Evolutionary conservation across 176 grass and related monocot genomes (phyloP).

Genomic region (Secale cereale): DNA sequence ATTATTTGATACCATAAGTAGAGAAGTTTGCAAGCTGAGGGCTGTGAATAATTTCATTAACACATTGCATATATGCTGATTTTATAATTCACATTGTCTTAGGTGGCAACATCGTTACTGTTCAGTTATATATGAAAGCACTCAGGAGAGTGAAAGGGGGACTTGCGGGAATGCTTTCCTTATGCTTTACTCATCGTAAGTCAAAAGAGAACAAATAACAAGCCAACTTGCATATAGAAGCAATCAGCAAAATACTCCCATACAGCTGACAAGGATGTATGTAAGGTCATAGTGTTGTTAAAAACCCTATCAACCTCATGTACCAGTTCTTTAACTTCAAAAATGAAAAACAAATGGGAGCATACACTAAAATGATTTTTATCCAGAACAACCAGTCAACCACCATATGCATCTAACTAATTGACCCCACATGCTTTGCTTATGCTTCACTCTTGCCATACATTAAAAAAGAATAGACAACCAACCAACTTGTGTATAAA

Average conservation of each 20-base stretch:
- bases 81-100: constrained; percentile 25
- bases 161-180: constrained; percentile 39
- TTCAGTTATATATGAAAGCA: constrained; percentile 28
- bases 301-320: background rate
- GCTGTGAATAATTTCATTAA: background rate
- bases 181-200: constrained; percentile 39
- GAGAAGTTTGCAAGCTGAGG: background rate
- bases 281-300: background rate
- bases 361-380: background rate
- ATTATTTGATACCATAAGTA: constrained; percentile 18
- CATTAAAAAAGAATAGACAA: constrained; percentile 20
- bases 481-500: constrained; percentile 29
- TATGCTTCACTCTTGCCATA: constrained; percentile 49
- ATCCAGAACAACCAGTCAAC: background rate
- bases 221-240: constrained; percentile 33
- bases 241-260: background rate
- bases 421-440: constrained; percentile 29
- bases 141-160: background rate
- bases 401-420: background rate
- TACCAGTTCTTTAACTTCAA: constrained; percentile 8
- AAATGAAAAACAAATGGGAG: background rate
- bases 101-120: constrained; percentile 18
- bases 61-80: constrained; percentile 2
- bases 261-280: background rate
- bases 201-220: constrained; percentile 30